Evolutionary conservation across 352 stramenopile species (phyloP).

Genomic region (Globisporangium radiosum): DNA sequence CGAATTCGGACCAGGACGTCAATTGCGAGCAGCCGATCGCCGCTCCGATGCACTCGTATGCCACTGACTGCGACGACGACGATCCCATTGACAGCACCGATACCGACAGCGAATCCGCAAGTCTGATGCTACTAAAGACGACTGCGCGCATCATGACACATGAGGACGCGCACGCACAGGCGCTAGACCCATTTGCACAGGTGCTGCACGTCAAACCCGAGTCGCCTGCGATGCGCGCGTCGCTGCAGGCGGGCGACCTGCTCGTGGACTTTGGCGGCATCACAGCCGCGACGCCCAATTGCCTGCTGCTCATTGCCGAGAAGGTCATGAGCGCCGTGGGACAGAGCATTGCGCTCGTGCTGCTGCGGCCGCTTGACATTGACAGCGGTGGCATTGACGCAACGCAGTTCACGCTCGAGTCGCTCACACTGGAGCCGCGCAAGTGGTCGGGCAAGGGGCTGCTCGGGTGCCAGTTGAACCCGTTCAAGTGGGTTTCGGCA

Average conservation of each 20-base stretch:
- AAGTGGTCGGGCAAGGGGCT: constrained; percentile 67
- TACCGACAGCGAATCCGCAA: too few species aligned
- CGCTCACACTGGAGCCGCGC: constrained; percentile 19
- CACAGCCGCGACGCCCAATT: constrained; percentile 36
- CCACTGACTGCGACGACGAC: too few species aligned
- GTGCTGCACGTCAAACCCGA: constrained; percentile 29
- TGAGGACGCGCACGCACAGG: not conserved
- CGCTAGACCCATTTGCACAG: constrained; percentile 33
- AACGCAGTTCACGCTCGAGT: not conserved
- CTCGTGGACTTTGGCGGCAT: constrained; percentile 47
- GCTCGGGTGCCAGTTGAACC: constrained; percentile 52
- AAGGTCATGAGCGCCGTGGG: constrained; percentile 41
- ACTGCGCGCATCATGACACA: not conserved
- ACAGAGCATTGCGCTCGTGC: constrained; percentile 21
- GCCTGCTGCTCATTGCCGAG: constrained; percentile 40
- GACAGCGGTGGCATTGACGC: not conserved
- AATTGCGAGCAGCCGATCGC: too few species aligned
- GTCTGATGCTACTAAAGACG: not conserved
- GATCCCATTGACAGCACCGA: too few species aligned
- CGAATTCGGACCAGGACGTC: too few species aligned
- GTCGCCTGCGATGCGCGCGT: constrained; percentile 44
- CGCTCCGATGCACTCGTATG: too few species aligned
- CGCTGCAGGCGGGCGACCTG: constrained; percentile 33
- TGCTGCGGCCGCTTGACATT: constrained; percentile 22
- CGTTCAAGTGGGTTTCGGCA: constrained; percentile 37